Evolutionary conservation across 345 rosid species (phyloP).

Genomic region (Arabis alpina): DNA sequence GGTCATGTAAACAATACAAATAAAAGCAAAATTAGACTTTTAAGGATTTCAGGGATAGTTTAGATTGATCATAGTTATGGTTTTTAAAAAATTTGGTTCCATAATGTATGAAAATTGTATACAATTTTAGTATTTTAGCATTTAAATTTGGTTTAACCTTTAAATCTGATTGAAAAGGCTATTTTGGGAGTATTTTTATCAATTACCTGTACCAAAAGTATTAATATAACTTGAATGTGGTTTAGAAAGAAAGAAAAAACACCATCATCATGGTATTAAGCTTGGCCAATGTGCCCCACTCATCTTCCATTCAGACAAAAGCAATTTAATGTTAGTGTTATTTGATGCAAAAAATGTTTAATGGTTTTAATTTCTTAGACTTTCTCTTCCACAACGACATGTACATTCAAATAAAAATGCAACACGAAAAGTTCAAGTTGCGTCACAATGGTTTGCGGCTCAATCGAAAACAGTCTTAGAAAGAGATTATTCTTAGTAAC

Average conservation of each 20-base stretch:
- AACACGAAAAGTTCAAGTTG: too few species aligned
- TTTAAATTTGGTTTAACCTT: background rate
- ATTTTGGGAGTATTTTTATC: conserved; percentile 1
- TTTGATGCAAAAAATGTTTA: background rate
- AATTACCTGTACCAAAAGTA: background rate
- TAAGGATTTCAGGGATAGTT: too few species aligned
- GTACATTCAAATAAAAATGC: too few species aligned
- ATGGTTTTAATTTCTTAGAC: background rate
- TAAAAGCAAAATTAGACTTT: too few species aligned
- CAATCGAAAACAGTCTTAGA: too few species aligned
- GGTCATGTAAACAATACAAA: too few species aligned
- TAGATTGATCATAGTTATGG: too few species aligned
- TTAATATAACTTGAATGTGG: background rate
- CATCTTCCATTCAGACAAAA: background rate
- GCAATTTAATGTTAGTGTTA: background rate
- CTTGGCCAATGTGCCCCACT: conserved; percentile 8
- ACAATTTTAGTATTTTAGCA: background rate
- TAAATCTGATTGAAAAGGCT: background rate
- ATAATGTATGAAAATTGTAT: background rate
- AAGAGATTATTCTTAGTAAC: too few species aligned
- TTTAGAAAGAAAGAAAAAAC: background rate
- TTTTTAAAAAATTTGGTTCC: background rate
- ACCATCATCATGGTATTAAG: conserved; percentile 1
- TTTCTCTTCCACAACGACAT: too few species aligned
- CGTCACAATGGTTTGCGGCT: too few species aligned